Percentiles rank a stretch among this genome's conserved stretches.
These are phyloP conservation scores for Epichloe uncinata DNA, from an alignment of 2,329 filamentous ascomycete species.

Conservation along the genomic window DNA sequence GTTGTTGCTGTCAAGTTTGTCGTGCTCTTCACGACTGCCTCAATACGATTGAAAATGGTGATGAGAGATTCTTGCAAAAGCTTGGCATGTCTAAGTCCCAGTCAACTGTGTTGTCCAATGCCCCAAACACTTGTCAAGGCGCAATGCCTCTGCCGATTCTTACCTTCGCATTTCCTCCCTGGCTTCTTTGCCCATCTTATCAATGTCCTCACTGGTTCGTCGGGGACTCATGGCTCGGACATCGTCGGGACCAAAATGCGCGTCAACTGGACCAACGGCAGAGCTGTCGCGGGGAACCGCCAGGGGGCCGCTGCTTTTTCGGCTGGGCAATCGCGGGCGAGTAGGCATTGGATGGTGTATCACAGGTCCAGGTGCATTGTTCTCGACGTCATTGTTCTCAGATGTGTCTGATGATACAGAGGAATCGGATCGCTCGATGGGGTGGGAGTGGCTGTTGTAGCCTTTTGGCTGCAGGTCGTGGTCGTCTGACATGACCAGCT, in stretches of 20 bases:
- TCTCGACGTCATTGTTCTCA: conserved; percentile 18
- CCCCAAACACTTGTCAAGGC: neutral
- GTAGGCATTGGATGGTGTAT: conserved; percentile 39
- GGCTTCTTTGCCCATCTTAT: conserved; percentile 74
- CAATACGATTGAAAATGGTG: conserved; percentile 83
- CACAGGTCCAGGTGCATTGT: conserved; percentile 26
- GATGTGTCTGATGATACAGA: conserved; percentile 20
- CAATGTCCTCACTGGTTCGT: conserved; percentile 79
- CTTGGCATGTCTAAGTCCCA: conserved; percentile 60
- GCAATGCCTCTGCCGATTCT: conserved; percentile 10
- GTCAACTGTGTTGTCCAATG: neutral
- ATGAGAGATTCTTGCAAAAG: conserved; percentile 78
- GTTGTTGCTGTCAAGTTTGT: conserved; percentile 94
- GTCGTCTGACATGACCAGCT: conserved; percentile 10
- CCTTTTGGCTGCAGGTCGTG: conserved; percentile 12
- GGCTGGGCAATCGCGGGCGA: conserved; percentile 55
- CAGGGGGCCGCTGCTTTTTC: conserved; percentile 71
- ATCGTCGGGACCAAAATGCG: conserved; percentile 73
- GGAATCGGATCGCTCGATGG: conserved; percentile 27
- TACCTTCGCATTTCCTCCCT: conserved; percentile 50
- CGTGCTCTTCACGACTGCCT: conserved; percentile 86
- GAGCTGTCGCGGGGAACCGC: conserved; percentile 67
- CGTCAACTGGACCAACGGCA: conserved; percentile 58
- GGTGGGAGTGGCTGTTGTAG: conserved; percentile 14
- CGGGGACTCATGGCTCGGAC: conserved; percentile 90